Base-by-base conservation (phyloP, 495 filamentous ascomycete genomes). In the Clohesyomyces aquaticus region DNA sequence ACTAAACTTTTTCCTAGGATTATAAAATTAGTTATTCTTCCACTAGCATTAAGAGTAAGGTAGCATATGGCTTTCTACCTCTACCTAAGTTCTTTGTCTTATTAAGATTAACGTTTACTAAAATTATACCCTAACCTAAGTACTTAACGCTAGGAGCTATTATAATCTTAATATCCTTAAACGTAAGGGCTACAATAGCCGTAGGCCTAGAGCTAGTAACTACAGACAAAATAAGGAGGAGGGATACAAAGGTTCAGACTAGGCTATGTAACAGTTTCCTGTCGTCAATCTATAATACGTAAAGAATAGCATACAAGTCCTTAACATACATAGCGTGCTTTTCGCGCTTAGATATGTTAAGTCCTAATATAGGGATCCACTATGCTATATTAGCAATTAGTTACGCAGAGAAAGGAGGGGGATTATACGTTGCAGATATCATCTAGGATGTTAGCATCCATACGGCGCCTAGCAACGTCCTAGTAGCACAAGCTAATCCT, bases 151-250 rank as follows among this genome's bases (percentile, higher is more conserved):
- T 27, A 25, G n/a, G 48, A 52, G 25, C 23, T 25, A 22, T 52
- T n/a, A 52, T 52, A 27, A 52, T 22, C 23, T 52, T 52, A 52
- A 52, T 52, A 52, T 52, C n/a, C 14, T 52, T 52, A 27, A 52
- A 52, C n/a, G 18, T 52, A 52, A 52, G 48, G 18, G 23, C 48
- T 52, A 52, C n/a, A 23, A 52, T 52, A 52, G 48, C 23, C 4
- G 19, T n/a, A 22, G 22, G 48, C 23, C 48, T 52, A 14, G 23
- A 22, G 25, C 4, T n/a, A 23, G 48, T 52, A 23, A 27, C 48
- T 27, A 27, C 11, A 16, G 23, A 52, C 19, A 52, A 16, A 27
- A 52, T 16, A 52, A 52, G 22, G 23, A 52, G 22, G 23, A 52
- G 23, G 48, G 48, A 52, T 14, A 52, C 27, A 16, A 52, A 23